These are phyloP conservation scores for Pichia paraexigua DNA, from an alignment of 805 yeast genomes.

Conservation along the genomic window DNA sequence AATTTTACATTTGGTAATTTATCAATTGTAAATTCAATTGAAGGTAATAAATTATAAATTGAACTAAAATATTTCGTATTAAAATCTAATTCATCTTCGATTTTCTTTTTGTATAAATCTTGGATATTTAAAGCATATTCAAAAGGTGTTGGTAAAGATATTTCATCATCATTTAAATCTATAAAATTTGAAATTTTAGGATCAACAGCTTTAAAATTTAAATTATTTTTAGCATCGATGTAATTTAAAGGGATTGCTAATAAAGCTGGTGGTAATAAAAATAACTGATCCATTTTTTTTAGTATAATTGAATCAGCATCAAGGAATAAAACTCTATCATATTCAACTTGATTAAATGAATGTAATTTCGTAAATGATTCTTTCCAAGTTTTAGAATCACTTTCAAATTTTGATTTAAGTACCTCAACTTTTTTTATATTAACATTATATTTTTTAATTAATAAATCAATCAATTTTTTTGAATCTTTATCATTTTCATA, in stretches of 20 bases:
- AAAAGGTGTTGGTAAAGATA: conserved; percentile 13
- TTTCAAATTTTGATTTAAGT: conserved; percentile 10
- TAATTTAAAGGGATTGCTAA: conserved; percentile 42
- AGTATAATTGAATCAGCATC: conserved; percentile 47
- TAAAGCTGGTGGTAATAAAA: conserved; percentile 39
- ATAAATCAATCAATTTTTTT: neutral
- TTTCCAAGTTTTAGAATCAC: conserved; percentile 33
- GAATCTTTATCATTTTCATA: neutral
- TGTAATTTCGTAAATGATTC: conserved; percentile 48
- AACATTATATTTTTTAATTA: conserved; percentile 16
- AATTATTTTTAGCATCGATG: conserved; percentile 24
- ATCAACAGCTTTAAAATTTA: neutral
- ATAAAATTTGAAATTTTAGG: neutral
- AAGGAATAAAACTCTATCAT: conserved; percentile 45
- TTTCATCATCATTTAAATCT: neutral
- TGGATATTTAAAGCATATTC: conserved; percentile 15
- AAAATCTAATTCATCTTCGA: conserved; percentile 9
- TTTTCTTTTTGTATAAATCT: conserved; percentile 15
- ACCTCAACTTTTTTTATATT: conserved; percentile 23
- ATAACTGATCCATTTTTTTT: conserved; percentile 41
- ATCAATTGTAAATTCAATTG: conserved; percentile 12
- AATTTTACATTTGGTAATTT: conserved; percentile 15
- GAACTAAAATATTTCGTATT: conserved; percentile 7
- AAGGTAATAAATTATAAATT: conserved; percentile 35
- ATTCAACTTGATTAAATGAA: conserved; percentile 42